Evolutionary conservation across 2,329 filamentous ascomycete genomes (phyloP), one percentile per base, ranked within the genome.

Genomic region (Fusarium miscanthi): DNA sequence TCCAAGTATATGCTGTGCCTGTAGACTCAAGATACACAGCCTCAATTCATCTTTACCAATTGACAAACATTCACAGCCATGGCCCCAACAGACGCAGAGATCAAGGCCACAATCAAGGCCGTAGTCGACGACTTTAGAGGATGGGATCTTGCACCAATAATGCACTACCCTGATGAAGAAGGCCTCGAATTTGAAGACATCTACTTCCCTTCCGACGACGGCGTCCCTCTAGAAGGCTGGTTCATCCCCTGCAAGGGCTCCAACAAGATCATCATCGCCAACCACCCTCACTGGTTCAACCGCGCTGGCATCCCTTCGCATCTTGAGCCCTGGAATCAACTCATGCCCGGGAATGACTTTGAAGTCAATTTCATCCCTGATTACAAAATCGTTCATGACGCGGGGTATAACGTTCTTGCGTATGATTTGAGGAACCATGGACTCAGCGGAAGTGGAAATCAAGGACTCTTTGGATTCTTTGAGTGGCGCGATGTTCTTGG

Each of bases 241-340:
- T 73, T 73, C 37, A 67, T 73, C 27, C 61, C 70, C 1, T 59
- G 61, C 53, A 59, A 60, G 33, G 45, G 45, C 21, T 73, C 70
- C 13, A 40, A 49, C 19, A 73, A 73, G 43, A 45, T 73, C 53
- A 63, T 73, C 41, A 70, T 73, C 31, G 61, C 70, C 37, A 73
- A 73, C 19, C 70, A 73, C 16, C 70, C 70, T 9, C 70, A 63
- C 41, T 73, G 70, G 66, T 73, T 70, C 57, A 73, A 57, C 41
- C 66, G 70, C 11, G 70, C 70, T 2, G 70, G 70, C 0, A 53
- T 73, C 2, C 70, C 70, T 3, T 73, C 70, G 1, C 70, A 73
- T 6, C 16, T 73, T 2, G 53, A 63, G 0, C 70, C 70, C 3
- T 73, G 66, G 70, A 67, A 25, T 9, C 43, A 69, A 0, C 70